phyloP scores from a whole-genome alignment of 1,284 basidiomycete species.

The Cystobasidium slooffiae region DNA sequence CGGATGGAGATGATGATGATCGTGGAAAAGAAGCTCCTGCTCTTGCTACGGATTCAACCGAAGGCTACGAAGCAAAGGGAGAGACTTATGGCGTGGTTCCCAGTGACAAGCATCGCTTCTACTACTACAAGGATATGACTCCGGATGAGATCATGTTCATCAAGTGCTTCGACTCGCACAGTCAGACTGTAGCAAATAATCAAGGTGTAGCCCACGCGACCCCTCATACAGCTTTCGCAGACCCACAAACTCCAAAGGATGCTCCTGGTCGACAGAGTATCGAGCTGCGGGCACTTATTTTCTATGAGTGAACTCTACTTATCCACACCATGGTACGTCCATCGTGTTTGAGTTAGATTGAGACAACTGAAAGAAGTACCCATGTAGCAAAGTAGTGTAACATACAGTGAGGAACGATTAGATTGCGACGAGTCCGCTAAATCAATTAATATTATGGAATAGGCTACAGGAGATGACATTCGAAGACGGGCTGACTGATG shows the following conservation, averaged over 20 bases:
- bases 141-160: constrained; percentile 55
- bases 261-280: constrained; percentile 66
- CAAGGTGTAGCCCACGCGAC: constrained; percentile 61
- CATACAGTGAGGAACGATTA: too few relatives aligned
- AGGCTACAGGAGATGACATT: too few relatives aligned
- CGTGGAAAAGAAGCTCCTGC: constrained; percentile 30
- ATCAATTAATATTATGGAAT: too few relatives aligned
- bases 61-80: constrained; percentile 42
- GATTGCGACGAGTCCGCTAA: too few relatives aligned
- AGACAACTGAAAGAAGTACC: too few relatives aligned
- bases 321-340: too few relatives aligned
- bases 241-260: constrained; percentile 63
- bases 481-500: too few relatives aligned
- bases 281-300: constrained; percentile 66
- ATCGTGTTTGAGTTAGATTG: too few relatives aligned
- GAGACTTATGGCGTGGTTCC: constrained; percentile 41
- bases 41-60: not conserved
- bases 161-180: constrained; percentile 55
- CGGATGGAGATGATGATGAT: constrained; percentile 33
- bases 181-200: constrained; percentile 1
- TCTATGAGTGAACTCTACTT: constrained; percentile 57
- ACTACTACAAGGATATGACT: constrained; percentile 53
- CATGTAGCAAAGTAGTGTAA: too few relatives aligned
- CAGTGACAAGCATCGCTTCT: constrained; percentile 50
- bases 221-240: constrained; percentile 67